Conservation (phyloP, 768 basidiomycete species). For the Myochromella boudieri region DNA sequence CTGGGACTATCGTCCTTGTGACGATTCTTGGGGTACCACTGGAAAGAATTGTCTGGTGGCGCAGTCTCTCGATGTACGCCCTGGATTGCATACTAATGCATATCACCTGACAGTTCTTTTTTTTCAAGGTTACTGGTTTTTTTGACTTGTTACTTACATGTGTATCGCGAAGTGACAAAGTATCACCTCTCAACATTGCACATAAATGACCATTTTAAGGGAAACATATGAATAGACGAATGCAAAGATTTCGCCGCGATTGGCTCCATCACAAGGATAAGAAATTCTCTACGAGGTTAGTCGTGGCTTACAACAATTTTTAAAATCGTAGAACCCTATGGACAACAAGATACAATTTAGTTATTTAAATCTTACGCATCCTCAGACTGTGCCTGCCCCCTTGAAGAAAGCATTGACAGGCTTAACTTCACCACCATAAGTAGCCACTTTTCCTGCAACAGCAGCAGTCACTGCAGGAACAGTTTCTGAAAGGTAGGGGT, state of each 20-base stretch:
- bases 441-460: not conserved
- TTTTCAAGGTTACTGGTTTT: conserved; percentile 56
- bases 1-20: conserved; percentile 59
- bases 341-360: too few relatives aligned
- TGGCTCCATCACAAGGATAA: too few relatives aligned
- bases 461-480: not conserved
- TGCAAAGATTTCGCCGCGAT: too few relatives aligned
- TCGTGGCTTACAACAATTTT: too few relatives aligned
- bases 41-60: conserved; percentile 80
- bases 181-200: conserved; percentile 65
- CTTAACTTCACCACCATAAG: conserved; percentile 16
- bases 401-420: conserved; percentile 37
- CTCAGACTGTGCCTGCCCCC: conserved; percentile 23
- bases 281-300: too few relatives aligned
- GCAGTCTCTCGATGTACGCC: conserved; percentile 62
- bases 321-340: too few relatives aligned
- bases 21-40: conserved; percentile 67
- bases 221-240: too few relatives aligned
- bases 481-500: not conserved
- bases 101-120: not conserved
- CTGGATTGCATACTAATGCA: not conserved
- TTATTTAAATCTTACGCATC: too few relatives aligned
- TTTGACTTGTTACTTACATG: conserved; percentile 66
- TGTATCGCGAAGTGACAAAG: conserved; percentile 54
- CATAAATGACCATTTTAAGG: too few relatives aligned